These are phyloP conservation scores for Polychaeton citri DNA, from an alignment of 2,329 filamentous ascomycete genomes.

Conservation along the genomic window DNA sequence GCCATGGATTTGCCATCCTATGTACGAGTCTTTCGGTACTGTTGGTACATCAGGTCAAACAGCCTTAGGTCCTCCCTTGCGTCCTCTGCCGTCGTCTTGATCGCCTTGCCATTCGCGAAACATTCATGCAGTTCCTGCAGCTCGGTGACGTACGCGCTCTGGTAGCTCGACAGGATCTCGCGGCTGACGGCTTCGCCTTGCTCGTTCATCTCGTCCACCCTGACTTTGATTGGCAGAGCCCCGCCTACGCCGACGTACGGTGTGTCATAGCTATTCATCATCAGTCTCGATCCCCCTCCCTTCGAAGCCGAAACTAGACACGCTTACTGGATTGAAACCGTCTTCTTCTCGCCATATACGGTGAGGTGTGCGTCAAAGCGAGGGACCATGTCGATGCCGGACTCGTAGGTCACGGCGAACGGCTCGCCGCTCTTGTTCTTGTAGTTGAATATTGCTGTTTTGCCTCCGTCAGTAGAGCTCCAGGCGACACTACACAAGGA, in stretches of 20 bases:
- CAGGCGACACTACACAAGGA: background rate
- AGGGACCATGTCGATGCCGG: conserved; percentile 40
- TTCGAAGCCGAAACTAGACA: too few species aligned
- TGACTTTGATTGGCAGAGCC: conserved; percentile 38
- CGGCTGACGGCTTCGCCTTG: conserved; percentile 18
- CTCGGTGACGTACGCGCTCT: conserved; percentile 33
- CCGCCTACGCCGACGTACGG: conserved; percentile 37
- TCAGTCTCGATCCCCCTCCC: background rate
- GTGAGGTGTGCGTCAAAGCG: conserved; percentile 40
- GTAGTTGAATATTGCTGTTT: conserved; percentile 32
- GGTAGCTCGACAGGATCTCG: conserved; percentile 31
- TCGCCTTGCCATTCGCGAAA: conserved; percentile 23
- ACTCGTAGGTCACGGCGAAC: conserved; percentile 45
- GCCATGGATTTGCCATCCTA: conserved; percentile 18
- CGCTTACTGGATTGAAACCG: conserved; percentile 33
- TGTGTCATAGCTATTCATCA: conserved; percentile 32
- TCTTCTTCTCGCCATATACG: conserved; percentile 41
- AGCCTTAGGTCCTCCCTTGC: conserved; percentile 27
- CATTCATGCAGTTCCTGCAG: conserved; percentile 27
- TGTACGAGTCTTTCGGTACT: conserved; percentile 2
- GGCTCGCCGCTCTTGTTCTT: conserved; percentile 11
- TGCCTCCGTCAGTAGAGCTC: conserved; percentile 4
- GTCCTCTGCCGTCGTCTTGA: conserved; percentile 31
- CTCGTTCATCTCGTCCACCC: conserved; percentile 30
- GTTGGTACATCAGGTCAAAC: conserved; percentile 18